Base-by-base conservation (phyloP, 352 stramenopile genomes). In the Phytophthora pisi region DNA sequence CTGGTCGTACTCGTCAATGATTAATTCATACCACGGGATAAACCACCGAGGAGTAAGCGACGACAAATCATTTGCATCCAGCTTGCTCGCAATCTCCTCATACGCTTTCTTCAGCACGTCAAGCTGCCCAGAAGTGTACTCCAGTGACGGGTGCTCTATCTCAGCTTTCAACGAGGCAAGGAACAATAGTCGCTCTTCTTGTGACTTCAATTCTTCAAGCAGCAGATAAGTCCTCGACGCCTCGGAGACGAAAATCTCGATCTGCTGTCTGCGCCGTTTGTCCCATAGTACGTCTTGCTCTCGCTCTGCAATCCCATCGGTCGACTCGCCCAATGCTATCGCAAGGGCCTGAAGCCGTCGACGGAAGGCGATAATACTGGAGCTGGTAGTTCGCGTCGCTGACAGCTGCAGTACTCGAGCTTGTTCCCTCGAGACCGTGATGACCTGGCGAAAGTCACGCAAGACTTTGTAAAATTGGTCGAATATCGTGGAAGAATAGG, bases 1-100 rank as follows among this genome's bases (percentile, higher is more conserved):
- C 5, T 11, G 1, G 9, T 15, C n/a, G n/a, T 18, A 20, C 20
- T 57, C 34, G 16, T 57, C 51, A 13, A 47, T 20, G 5, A 57
- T 57, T 10, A 57, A 57, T 20, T 57, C 51, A 31, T 57, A 57
- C 51, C 31, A 57, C 9, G 51, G 51, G 18, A 57, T 46, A n/a
- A 57, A 57, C 51, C 51, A 57, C 20, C 24, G 8, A 23, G 51
- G 51, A 3, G 31, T 57, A 5, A 58, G 31, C 2, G 23, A 5
- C 3, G 51, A 20, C 51, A 58, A 34, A 49, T 49, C 34, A n/a
- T 47, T 23, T 3, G 30, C 28, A 10, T 57, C 20, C 3, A 57
- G 9, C 9, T 31, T 47, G 30, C 51, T 46, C 16, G n/a, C 34
- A 47, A 57, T 47, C 4, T 57, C 31, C 5, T 57, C 16, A n/a